Evolutionary conservation across 352 stramenopile species (phyloP).

Genomic region (Pythium aphanidermatum): DNA sequence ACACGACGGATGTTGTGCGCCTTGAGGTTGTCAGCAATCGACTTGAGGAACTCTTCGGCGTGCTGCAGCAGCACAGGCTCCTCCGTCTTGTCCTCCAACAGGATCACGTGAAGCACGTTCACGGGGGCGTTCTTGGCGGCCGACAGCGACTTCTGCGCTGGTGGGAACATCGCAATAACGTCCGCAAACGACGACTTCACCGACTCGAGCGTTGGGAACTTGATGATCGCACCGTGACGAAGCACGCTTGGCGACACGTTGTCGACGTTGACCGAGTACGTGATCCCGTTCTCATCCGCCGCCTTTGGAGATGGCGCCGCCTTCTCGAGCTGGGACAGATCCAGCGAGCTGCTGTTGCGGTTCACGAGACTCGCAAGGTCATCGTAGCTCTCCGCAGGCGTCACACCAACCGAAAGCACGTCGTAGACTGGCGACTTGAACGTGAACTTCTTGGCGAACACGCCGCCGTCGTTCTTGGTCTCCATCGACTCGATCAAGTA

Average conservation of each 20-base stretch:
- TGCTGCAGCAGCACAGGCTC: conserved; percentile 50
- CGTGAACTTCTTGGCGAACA: conserved; percentile 84
- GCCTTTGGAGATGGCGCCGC: conserved; percentile 21
- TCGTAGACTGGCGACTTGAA: conserved; percentile 82
- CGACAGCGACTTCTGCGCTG: conserved; percentile 64
- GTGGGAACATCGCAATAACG: conserved; percentile 64
- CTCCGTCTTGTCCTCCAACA: conserved; percentile 63
- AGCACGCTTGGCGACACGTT: conserved; percentile 68
- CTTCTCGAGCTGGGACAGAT: conserved; percentile 31
- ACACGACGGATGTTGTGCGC: conserved; percentile 83
- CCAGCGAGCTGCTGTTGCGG: conserved; percentile 46
- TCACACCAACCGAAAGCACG: conserved; percentile 63
- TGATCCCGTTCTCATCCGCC: conserved; percentile 16
- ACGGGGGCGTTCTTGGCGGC: conserved; percentile 56
- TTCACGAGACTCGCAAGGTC: conserved; percentile 62
- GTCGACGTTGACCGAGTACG: conserved; percentile 49
- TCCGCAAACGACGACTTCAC: conserved; percentile 66
- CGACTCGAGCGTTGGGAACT: conserved; percentile 79
- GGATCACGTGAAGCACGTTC: conserved; percentile 81
- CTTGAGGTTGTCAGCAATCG: conserved; percentile 44
- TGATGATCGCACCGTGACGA: conserved; percentile 82
- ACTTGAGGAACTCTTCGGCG: conserved; percentile 59
- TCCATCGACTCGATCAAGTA: conserved; percentile 84
- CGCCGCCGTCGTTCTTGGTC: conserved; percentile 42
- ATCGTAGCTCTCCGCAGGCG: conserved; percentile 78